These are phyloP conservation scores for Erodium maritimum DNA, from an alignment of 345 rosid genomes.

Conservation along the genomic window DNA sequence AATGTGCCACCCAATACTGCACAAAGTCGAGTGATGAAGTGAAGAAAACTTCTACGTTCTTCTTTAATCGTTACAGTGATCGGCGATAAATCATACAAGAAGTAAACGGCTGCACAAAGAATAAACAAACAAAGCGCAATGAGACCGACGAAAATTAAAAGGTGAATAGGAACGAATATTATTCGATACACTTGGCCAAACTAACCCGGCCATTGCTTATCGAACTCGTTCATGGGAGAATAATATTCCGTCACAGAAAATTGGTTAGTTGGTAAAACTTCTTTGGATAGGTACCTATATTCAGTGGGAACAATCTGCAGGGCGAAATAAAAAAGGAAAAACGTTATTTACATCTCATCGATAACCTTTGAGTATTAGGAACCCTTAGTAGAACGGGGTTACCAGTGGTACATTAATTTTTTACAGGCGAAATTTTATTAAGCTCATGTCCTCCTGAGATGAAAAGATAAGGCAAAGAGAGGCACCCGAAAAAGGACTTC, in stretches of 20 bases:
- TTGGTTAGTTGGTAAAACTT: conserved; percentile 80
- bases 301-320: conserved; percentile 95
- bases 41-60: conserved; percentile 84
- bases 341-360: too few species aligned
- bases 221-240: conserved; percentile 59
- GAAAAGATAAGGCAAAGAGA: too few species aligned
- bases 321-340: conserved; percentile 2
- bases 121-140: not conserved
- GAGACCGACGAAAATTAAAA: too few species aligned
- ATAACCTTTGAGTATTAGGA: not conserved
- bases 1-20: conserved; percentile 97
- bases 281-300: conserved; percentile 73
- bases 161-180: not conserved
- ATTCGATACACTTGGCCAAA: too few species aligned
- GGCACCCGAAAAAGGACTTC: too few species aligned
- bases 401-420: too few species aligned
- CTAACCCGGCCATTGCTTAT: conserved; percentile 87
- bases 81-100: conserved; percentile 91
- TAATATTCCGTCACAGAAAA: conserved; percentile 93
- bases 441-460: too few species aligned
- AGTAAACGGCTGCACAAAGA: conserved; percentile 64
- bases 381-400: too few species aligned
- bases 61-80: conserved; percentile 93
- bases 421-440: too few species aligned
- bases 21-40: conserved; percentile 89